Base-by-base conservation (phyloP, 2,329 filamentous ascomycete genomes). In the Pseudocercospora fuligena region DNA sequence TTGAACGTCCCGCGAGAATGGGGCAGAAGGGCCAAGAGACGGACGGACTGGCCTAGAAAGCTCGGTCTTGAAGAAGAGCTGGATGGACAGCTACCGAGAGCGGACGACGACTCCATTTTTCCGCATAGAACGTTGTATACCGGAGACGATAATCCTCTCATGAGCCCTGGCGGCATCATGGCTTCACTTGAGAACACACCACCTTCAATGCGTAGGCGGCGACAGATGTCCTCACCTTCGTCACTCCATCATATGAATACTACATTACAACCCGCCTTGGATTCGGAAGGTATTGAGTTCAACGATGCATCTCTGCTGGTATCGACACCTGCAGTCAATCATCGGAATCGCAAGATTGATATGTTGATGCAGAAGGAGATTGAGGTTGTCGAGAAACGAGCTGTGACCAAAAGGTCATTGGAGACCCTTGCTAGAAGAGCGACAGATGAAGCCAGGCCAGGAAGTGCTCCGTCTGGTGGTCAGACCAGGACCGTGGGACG, bases 261-360 rank as follows among this genome's bases (percentile, higher is more conserved):
- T 0, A 75, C 73, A 9, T 29, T 76, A 7, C 63, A 62, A 21
- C 46, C 67, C 60, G 60, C 68, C 69, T 14, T 76, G 70, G 63
- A 80, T 72, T 23, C 76, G 70, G 64, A 72, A 64, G 78, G 78
- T 9, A 78, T 82, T 16, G 82, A 84, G 40, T 79, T 85, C 64
- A 80, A 82, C 61, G 77, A 80, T 21, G 79, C 77, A 19, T 83
- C 81, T 14, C 72, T 85, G 46, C 78, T 84, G 5, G 80, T 81
- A 4, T 84, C 83, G 4, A 85, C 83, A 2, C 83, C 83, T 14
- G 78, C 78, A 75, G 70, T 71, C 9, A 72, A 82, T 74, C 65
- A 43, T 62, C 66, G 63, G 11, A 65, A 71, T 43, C 79, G 77
- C 1, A 73, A 72, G 33, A 74, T 84, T 27, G 81, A 84, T 66